Evolutionary conservation across 495 filamentous ascomycete genomes (phyloP), one percentile per base, ranked within the genome.

Genomic region (Aspergillus hancockii): DNA sequence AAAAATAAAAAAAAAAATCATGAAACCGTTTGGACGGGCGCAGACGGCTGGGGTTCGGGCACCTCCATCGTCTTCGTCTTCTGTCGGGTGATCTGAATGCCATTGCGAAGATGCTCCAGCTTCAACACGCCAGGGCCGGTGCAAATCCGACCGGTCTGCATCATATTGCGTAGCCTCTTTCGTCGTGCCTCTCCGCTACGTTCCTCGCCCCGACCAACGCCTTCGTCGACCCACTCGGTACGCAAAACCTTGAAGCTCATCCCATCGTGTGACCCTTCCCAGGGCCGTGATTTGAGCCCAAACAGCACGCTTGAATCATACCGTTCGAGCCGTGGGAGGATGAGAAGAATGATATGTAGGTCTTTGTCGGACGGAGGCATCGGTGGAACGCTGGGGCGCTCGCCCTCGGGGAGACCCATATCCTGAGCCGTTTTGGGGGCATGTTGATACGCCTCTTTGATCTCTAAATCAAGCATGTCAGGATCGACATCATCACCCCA

Each of bases 221-320:
- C 81, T 49, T 87, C 91, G 59, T 96, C 89, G 14, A 90, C 88
- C 88, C 90, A 98, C 28, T 90, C 83, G 16, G 96, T 78, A 28
- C 85, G 81, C 45, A 83, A 75, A 19, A 98, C 83, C 75, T 86
- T 91, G 75, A 91, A 98, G 66, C 91, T 96, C 76, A 95, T 83
- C 1, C 94, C 94, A 58, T 96, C 91, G 64, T 97, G 93, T 22
- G 61, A 68, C 7, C 78, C 77, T 2, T 74, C 68, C 80, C 91
- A 98, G 49, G 85, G 79, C 3, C 93, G 85, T 54, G 89, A 93
- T 67, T 83, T 86, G 56, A 98, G 79, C 0, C 92, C 94, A 66
- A 88, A 91, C 32, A 89, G 76, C 1, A 88, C 86, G 0, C 85
- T 88, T 6, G 85, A 83, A 1, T 85, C 77, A 63, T 98, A 98